Evolutionary conservation across 2,329 filamentous ascomycete genomes (phyloP).

Genomic region (Pseudodiploospora longispora): DNA sequence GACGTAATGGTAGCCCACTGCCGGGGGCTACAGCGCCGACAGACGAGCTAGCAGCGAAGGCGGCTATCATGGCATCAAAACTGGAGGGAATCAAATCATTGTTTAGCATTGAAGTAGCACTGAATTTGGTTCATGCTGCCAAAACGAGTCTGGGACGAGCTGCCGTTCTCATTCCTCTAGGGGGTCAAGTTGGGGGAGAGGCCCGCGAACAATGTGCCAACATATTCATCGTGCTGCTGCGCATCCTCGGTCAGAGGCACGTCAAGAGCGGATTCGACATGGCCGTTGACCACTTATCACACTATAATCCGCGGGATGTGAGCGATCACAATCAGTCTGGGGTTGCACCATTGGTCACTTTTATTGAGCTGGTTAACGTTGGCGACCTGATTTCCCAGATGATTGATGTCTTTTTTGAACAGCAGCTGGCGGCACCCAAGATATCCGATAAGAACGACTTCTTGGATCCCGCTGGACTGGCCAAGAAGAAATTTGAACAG

Average conservation of each 20-base stretch:
- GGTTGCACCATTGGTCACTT: constrained; percentile 87
- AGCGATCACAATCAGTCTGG: constrained; percentile 62
- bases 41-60: constrained; percentile 89
- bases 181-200: constrained; percentile 71
- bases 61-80: constrained; percentile 92
- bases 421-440: constrained; percentile 76
- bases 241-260: constrained; percentile 77
- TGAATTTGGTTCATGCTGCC: constrained; percentile 80
- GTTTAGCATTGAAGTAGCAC: constrained; percentile 91
- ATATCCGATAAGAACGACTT: constrained; percentile 93
- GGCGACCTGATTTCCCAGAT: constrained; percentile 97
- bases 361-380: constrained; percentile 95
- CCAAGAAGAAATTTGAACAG: constrained; percentile 98
- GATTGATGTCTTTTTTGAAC: constrained; percentile 97
- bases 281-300: constrained; percentile 81
- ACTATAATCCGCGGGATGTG: constrained; percentile 83
- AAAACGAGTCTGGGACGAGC: constrained; percentile 83
- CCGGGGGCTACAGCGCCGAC: constrained; percentile 63
- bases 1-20: constrained; percentile 28
- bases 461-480: constrained; percentile 79
- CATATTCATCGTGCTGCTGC: constrained; percentile 79
- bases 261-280: constrained; percentile 91
- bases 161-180: constrained; percentile 72
- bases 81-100: constrained; percentile 90
- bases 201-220: constrained; percentile 81